Evolutionary conservation across 2,329 filamentous ascomycete species (phyloP), one percentile per base, ranked within the genome.

Genomic region (Myotisia sp.): DNA sequence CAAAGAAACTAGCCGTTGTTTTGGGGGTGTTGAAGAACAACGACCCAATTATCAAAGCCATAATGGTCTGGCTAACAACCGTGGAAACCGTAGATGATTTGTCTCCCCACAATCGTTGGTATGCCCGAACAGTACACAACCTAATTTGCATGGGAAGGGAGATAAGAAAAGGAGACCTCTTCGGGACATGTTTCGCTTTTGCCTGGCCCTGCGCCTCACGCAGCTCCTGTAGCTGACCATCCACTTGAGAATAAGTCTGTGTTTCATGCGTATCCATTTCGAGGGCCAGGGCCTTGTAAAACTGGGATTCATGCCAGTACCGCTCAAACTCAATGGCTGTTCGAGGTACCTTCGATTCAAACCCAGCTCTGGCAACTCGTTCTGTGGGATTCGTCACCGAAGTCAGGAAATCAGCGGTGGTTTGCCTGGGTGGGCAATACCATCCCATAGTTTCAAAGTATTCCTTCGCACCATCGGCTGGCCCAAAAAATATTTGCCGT

Each of bases 101-200:
- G 46, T 93, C 85, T 37, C 79, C 81, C 38, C 64, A 68, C 6
- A 93, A 50, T 27, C 85, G 73, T 49, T 74, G 71, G 61, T 77
- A 87, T 4, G 82, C 84, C 51, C 86, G 75, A 66, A 76, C 79
- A 10, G 87, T 63, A 51, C 84, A 92, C n/a, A 94, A 71, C 43
- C 69, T 57, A 41, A 92, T 58, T 54, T 94, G 86, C 60, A 87
- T 79, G 2, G 44, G 39, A 45, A 79, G 80, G 0, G 81, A 86
- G 24, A 93, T 66, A 2, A 82, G 86, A 56, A 79, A 93, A 1
- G 85, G 83, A 41, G 49, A 57, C 28, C 52, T 53, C 18, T 46
- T 51, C 16, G 49, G 48, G 22, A 51, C 52, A 42, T 56, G 56
- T 38, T 59, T 58, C 33, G 50, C 58, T 40, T 55, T 57, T 26